Base-by-base conservation (phyloP, 345 rosid species). In the Stellera chamaejasme region DNA sequence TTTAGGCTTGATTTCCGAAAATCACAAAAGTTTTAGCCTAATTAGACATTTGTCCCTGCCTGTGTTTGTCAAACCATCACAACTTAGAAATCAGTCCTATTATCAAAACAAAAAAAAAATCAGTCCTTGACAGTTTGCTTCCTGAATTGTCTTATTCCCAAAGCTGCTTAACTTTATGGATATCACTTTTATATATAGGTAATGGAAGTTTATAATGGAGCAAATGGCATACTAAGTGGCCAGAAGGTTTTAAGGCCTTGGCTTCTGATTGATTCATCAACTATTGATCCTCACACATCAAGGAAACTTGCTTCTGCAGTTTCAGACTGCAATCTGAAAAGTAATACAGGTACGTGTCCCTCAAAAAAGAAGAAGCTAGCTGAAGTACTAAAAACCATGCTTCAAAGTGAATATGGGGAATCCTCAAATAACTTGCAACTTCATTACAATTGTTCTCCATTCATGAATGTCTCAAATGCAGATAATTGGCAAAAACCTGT, bases 211-310 rank as follows among this genome's bases (percentile, higher is more conserved):
- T 92, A 86, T 75, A 79, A 71, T 27, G 96, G 98, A 63, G 66
- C 61, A 28, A 77, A 81, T 69, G 96, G 96, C 62, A 65, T 92
- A 79, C 93, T 92, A 61, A 63, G 42, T 64, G 82, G 71, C 61
- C 79, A 78, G 64, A 83, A 74, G 67, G 56, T 67, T 46, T 68
- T 85, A 53, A 73, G 78, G 62, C 82, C 98, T 0, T 56, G 60
- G 67, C 62, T 88, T 70, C 77, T 92, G 11, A 82, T 92, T 59
- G 90, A 92, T 70, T 92, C 95, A 50, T 92, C 98, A 48, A 92
- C 96, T 49, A 78, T 92, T 77, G 93, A 88, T 81, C 93, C 96
- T 55, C 90, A 81, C 55, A 82, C 84, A 9, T 88, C 98, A 9
- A 79, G 95, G 61, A 88, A 77, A 67, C 59, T 92, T 62, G 75